These are phyloP conservation scores for Rhodocollybia butyracea DNA, from an alignment of 768 basidiomycete genomes.

Conservation along the genomic window DNA sequence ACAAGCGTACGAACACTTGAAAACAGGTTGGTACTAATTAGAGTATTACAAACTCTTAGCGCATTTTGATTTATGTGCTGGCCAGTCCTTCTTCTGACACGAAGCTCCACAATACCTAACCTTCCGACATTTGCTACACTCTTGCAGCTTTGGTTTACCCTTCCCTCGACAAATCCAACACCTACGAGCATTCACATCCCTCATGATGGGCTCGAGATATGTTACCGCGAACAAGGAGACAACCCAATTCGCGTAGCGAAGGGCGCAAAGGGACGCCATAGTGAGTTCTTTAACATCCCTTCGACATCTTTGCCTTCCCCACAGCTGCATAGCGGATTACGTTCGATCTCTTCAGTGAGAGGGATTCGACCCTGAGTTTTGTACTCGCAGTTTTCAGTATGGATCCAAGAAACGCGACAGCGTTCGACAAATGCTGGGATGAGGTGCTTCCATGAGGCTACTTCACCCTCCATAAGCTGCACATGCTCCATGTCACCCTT, in stretches of 20 bases:
- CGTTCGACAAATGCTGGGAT: slow-evolving; percentile 37
- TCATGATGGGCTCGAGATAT: slow-evolving; percentile 35
- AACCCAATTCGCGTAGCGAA: slow-evolving; percentile 36
- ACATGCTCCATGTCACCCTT: slow-evolving; percentile 3
- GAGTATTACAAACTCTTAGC: not conserved
- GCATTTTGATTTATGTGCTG: slow-evolving; percentile 23
- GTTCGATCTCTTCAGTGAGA: slow-evolving; percentile 23
- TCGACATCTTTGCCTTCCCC: slow-evolving; percentile 34
- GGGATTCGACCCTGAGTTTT: slow-evolving; percentile 22
- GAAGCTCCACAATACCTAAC: slow-evolving; percentile 30
- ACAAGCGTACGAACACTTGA: too few species aligned
- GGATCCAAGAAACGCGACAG: slow-evolving; percentile 34
- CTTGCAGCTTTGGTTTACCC: slow-evolving; percentile 24
- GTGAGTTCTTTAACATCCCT: slow-evolving; percentile 18
- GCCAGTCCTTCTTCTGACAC: slow-evolving; percentile 38
- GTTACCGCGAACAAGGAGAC: slow-evolving; percentile 39
- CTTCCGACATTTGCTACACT: slow-evolving; percentile 27
- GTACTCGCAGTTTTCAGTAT: slow-evolving; percentile 37
- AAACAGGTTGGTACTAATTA: too few species aligned
- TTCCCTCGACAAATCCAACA: slow-evolving; percentile 26
- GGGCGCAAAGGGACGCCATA: slow-evolving; percentile 28
- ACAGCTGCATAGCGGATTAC: slow-evolving; percentile 36
- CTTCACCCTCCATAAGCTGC: slow-evolving; percentile 18
- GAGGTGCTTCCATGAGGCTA: slow-evolving; percentile 36
- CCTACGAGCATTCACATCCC: slow-evolving; percentile 15